Evolutionary conservation across 768 basidiomycete genomes (phyloP).

Genomic region (Boletus eberwhitei): DNA sequence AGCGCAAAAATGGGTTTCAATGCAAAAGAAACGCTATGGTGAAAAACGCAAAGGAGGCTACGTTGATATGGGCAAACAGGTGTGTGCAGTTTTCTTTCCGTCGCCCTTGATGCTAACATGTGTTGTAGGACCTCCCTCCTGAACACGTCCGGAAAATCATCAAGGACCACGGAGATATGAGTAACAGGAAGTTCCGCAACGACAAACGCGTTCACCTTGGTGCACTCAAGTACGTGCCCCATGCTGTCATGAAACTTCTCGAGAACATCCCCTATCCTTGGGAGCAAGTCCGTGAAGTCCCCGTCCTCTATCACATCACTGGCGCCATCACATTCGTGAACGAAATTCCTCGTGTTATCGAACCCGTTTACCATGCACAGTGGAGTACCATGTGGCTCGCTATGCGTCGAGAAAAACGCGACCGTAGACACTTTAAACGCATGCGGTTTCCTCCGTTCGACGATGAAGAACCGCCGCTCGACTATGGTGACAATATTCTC

Average conservation of each 20-base stretch:
- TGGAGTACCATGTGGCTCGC: conserved; percentile 99
- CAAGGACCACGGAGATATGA: conserved; percentile 99
- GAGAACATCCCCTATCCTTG: conserved; percentile 98
- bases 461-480: conserved; percentile 97
- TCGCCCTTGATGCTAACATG: conserved; percentile 4
- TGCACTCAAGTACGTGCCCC: conserved; percentile 96
- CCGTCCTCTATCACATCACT: conserved; percentile 97
- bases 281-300: conserved; percentile 99
- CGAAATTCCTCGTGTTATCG: conserved; percentile 94
- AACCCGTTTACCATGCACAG: conserved; percentile 97
- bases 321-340: conserved; percentile 99
- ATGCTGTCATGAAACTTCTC: conserved; percentile 98
- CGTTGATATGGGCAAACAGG: conserved; percentile 92
- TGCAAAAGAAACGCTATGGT: conserved; percentile 90
- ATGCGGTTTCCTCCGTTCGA: conserved; percentile 99
- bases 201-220: conserved; percentile 99
- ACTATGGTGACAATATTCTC: conserved; percentile 98
- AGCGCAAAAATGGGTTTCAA: conserved; percentile 93
- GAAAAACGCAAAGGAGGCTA: conserved; percentile 87
- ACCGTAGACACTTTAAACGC: conserved; percentile 98
- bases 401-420: conserved; percentile 97
- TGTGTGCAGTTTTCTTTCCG: conserved; percentile 34
- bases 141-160: conserved; percentile 99
- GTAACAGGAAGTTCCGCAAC: conserved; percentile 97
- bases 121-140: conserved; percentile 79